phyloP scores from a whole-genome alignment of 2,329 filamentous ascomycete species.

The Amesomyces nigricolor region DNA sequence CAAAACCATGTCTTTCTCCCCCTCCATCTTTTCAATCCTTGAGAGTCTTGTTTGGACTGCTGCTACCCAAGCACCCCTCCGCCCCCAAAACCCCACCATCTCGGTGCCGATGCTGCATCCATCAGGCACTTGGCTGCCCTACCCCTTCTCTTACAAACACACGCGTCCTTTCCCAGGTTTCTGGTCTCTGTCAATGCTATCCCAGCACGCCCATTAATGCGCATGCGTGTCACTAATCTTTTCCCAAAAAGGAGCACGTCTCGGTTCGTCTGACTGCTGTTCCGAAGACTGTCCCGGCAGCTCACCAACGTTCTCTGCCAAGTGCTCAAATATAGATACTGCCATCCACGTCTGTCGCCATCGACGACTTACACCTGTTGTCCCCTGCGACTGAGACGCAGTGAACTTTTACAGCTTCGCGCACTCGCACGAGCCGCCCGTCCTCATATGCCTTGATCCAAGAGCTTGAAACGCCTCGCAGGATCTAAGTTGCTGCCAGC shows the following conservation, averaged over 20 bases:
- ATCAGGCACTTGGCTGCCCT: constrained; percentile 35
- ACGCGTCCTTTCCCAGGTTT: constrained; percentile 36
- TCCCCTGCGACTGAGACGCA: constrained; percentile 28
- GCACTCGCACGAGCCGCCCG: constrained; percentile 38
- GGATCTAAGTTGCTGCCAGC: constrained; percentile 23
- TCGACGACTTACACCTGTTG: constrained; percentile 22
- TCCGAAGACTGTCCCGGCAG: constrained; percentile 28
- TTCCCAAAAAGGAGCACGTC: constrained; percentile 33
- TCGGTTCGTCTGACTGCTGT: constrained; percentile 38
- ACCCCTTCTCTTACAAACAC: constrained; percentile 32
- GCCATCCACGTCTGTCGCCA: constrained; percentile 26
- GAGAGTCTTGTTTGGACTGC: constrained; percentile 30
- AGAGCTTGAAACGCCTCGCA: constrained; percentile 26
- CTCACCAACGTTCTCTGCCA: constrained; percentile 29
- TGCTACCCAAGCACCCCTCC: constrained; percentile 29
- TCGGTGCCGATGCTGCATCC: constrained; percentile 29
- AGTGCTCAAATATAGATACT: constrained; percentile 34
- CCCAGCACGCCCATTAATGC: constrained; percentile 34
- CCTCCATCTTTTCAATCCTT: constrained; percentile 23
- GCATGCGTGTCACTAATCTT: constrained; percentile 32
- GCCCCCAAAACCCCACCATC: constrained; percentile 36
- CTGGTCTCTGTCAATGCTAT: constrained; percentile 36
- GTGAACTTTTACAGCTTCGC: constrained; percentile 39
- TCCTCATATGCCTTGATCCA: constrained; percentile 23
- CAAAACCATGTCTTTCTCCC: constrained; percentile 27